Evolutionary conservation across 495 filamentous ascomycete species (phyloP), one percentile per base, ranked within the genome.

Genomic region (Stereocaulon alpinum): DNA sequence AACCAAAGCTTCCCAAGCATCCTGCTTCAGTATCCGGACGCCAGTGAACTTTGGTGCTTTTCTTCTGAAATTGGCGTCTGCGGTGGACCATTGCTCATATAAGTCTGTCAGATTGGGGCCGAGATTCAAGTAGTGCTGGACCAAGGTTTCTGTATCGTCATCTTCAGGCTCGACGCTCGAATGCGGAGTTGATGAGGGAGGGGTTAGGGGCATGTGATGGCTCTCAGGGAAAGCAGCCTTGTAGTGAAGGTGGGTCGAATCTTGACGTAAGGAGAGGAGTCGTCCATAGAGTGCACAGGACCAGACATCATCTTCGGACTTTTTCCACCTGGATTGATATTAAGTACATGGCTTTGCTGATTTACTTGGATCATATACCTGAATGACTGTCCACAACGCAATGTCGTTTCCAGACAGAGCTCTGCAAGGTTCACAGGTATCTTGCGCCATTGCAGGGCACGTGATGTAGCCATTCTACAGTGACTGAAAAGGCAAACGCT

Each of bases 1-100:
- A 15, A 99, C 76, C 4, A 99, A 75, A 6, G 94, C 84, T 71
- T 99, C 93, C 94, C 93, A 99, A 10, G 93, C 82, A 74, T 96
- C 91, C 70, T 99, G 93, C 62, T 84, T 86, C 6, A 99, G 77
- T 60, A 97, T 95, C n/a, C 93, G 86, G 40, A 99, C 87, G 17
- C 93, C 93, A 0, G 86, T 84, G 68, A 97, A 97, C 43, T 86
- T 85, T 0, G 86, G 83, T 2, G 93, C 91, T 56, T 87, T 91
- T 61, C 84, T 86, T 63, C 83, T 85, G 74, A 99, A 99, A 70
- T 97, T 95, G 18, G 86, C 71, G 69, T 99, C 93, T 9, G 84
- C 80, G 0, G 79, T 70, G 3, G 91, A 87, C 93, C 93, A 99
- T 74, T 92, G 82, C 29, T 84, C 69, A 71, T 99, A 99, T 17